phyloP scores from a whole-genome alignment of 1,284 basidiomycete species.

The Sporisorium reilianum region DNA sequence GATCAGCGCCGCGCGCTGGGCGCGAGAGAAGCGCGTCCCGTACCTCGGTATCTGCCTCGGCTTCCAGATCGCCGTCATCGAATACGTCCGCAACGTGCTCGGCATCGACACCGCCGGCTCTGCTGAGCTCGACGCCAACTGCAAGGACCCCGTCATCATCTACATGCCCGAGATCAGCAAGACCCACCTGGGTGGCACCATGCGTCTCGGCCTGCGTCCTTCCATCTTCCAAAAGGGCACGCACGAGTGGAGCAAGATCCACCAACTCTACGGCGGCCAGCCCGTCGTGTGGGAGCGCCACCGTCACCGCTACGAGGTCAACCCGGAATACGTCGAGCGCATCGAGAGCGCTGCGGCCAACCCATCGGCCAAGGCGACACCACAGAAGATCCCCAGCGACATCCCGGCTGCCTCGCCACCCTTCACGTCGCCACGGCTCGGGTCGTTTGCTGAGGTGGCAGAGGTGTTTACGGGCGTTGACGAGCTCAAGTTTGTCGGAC shows the following conservation, averaged over 20 bases:
- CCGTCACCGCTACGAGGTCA: conserved; percentile 96
- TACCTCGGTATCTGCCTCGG: conserved; percentile 98
- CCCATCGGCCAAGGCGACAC: conserved; percentile 28
- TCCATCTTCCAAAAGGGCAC: conserved; percentile 83
- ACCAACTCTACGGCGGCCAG: conserved; percentile 86
- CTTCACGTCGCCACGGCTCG: conserved; percentile 39
- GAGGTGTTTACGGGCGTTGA: conserved; percentile 26
- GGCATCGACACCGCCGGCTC: conserved; percentile 88
- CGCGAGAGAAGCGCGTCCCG: conserved; percentile 91
- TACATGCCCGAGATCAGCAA: conserved; percentile 99
- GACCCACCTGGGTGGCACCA: conserved; percentile 98
- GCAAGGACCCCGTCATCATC: conserved; percentile 81
- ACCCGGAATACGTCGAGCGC: conserved; percentile 84
- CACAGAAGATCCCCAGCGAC: conserved; percentile 34
- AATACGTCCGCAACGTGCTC: conserved; percentile 90
- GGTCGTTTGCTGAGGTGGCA: conserved; percentile 11
- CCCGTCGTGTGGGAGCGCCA: conserved; percentile 95
- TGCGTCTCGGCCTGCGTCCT: conserved; percentile 94
- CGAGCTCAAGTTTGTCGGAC: conserved; percentile 79
- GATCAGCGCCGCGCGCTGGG: conserved; percentile 96
- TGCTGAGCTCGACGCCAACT: conserved; percentile 79
- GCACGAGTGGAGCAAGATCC: conserved; percentile 72
- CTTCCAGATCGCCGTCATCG: conserved; percentile 96
- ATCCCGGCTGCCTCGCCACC: conserved; percentile 43
- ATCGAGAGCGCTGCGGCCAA: conserved; percentile 73